phyloP scores from a whole-genome alignment of 345 rosid species.

The Ceriops tagal region DNA sequence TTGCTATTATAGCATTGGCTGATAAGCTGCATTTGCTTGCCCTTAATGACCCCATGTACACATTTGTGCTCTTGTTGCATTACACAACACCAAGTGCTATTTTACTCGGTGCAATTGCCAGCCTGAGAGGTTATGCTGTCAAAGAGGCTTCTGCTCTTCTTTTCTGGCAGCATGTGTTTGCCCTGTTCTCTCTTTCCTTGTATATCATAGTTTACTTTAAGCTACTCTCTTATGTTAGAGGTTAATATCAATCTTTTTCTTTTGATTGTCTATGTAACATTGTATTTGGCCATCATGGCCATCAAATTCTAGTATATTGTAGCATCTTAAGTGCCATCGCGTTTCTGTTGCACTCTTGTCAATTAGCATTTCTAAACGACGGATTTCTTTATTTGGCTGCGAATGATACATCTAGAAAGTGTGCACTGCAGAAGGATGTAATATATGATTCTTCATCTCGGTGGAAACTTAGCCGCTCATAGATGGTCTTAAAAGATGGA shows the following conservation, averaged over 20 bases:
- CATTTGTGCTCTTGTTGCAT: conserved; percentile 77
- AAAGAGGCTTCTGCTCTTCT: conserved; percentile 84
- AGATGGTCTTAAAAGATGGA: too few relatives aligned
- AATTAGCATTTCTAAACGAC: too few relatives aligned
- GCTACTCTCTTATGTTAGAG: conserved; percentile 37
- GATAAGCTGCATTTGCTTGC: conserved; percentile 53
- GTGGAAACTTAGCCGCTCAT: too few relatives aligned
- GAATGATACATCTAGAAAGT: too few relatives aligned
- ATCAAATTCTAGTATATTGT: neutral
- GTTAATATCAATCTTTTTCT: neutral
- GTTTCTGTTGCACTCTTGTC: neutral
- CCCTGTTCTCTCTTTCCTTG: conserved; percentile 72
- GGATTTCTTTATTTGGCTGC: too few relatives aligned
- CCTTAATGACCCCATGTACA: conserved; percentile 64
- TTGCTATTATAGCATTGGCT: conserved; percentile 62
- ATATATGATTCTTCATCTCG: too few relatives aligned
- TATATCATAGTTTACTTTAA: conserved; percentile 69
- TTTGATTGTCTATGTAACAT: too few relatives aligned
- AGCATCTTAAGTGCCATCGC: neutral
- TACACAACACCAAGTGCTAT: conserved; percentile 94
- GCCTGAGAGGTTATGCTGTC: conserved; percentile 88
- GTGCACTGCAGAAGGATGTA: too few relatives aligned
- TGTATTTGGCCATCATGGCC: too few relatives aligned
- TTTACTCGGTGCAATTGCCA: conserved; percentile 89
- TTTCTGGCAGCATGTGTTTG: conserved; percentile 91